Conservation (phyloP, 2,329 filamentous ascomycete species). For the Kalaharituber pfeilii region DNA sequence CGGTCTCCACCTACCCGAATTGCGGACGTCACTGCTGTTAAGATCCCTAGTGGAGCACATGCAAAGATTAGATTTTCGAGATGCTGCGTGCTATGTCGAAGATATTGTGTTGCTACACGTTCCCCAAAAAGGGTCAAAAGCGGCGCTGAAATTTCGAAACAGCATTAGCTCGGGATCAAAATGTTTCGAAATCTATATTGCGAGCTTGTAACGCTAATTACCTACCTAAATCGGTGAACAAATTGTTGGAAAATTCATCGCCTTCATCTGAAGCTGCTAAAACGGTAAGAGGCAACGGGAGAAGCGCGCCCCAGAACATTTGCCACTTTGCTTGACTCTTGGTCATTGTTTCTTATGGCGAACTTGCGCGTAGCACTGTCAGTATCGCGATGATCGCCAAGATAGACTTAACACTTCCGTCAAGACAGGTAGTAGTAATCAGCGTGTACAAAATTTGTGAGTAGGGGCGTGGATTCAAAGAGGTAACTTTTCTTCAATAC, state of each 20-base stretch:
- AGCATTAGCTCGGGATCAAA: not conserved
- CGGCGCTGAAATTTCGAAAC: not conserved
- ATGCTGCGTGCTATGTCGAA: constrained; percentile 22
- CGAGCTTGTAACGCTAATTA: not conserved
- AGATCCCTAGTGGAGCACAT: constrained; percentile 28
- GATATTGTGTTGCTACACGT: constrained; percentile 27
- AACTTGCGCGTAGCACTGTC: too few relatives aligned
- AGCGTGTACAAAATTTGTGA: too few relatives aligned
- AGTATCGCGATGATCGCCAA: too few relatives aligned
- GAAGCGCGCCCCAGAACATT: too few relatives aligned
- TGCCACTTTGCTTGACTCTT: too few relatives aligned
- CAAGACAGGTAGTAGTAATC: too few relatives aligned
- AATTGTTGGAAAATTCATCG: constrained; percentile 2
- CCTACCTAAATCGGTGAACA: constrained; percentile 3
- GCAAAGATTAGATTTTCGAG: not conserved
- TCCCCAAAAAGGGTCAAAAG: constrained; percentile 27
- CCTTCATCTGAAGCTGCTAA: too few relatives aligned
- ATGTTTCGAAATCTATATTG: not conserved
- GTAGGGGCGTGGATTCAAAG: too few relatives aligned
- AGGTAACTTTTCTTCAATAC: too few relatives aligned
- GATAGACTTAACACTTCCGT: too few relatives aligned
- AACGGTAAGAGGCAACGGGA: too few relatives aligned
- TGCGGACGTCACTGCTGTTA: constrained; percentile 30
- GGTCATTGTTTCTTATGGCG: too few relatives aligned
- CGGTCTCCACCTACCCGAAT: constrained; percentile 31